phyloP scores from a whole-genome alignment of 2,329 filamentous ascomycete species.

The Ophiostoma tasmaniense region DNA sequence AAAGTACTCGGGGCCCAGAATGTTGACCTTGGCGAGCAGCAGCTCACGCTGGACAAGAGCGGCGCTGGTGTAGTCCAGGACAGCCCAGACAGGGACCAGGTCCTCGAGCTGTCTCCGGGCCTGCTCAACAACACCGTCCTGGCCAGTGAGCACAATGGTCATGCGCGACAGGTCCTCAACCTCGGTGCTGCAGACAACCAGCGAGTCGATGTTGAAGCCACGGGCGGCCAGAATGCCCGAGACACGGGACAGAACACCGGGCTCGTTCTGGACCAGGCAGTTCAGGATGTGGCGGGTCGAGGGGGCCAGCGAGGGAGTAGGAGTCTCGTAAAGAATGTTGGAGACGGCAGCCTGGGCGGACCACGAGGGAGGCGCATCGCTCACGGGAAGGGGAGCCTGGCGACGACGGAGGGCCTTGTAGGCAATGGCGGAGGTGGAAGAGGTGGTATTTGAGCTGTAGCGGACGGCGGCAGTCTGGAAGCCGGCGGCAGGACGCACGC shows the following conservation, averaged over 20 bases:
- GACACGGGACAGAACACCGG: slow-evolving; percentile 89
- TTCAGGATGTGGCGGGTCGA: slow-evolving; percentile 95
- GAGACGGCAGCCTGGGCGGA: slow-evolving; percentile 92
- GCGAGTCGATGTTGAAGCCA: slow-evolving; percentile 97
- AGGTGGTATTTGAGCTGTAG: slow-evolving; percentile 41
- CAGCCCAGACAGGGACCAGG: slow-evolving; percentile 94
- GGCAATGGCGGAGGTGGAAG: slow-evolving; percentile 84
- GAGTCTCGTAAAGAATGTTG: slow-evolving; percentile 98
- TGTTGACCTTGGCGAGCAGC: slow-evolving; percentile 91
- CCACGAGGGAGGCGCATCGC: slow-evolving; percentile 65
- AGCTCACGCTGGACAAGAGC: slow-evolving; percentile 94
- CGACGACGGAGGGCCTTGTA: slow-evolving; percentile 96
- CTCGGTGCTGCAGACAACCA: slow-evolving; percentile 97
- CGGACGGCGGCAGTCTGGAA: slow-evolving; percentile 27
- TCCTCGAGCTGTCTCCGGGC: slow-evolving; percentile 92
- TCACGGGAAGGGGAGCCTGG: slow-evolving; percentile 74
- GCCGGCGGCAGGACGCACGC: slow-evolving; percentile 10
- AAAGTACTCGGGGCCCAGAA: slow-evolving; percentile 94
- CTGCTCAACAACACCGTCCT: slow-evolving; percentile 96
- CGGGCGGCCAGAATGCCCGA: slow-evolving; percentile 92
- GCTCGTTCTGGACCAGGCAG: slow-evolving; percentile 97
- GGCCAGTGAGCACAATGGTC: slow-evolving; percentile 94
- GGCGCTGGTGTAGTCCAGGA: slow-evolving; percentile 88
- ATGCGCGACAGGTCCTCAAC: slow-evolving; percentile 94
- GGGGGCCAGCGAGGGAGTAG: slow-evolving; percentile 69